phyloP scores from a whole-genome alignment of 2,329 filamentous ascomycete species.

The Xylaria sp. region DNA sequence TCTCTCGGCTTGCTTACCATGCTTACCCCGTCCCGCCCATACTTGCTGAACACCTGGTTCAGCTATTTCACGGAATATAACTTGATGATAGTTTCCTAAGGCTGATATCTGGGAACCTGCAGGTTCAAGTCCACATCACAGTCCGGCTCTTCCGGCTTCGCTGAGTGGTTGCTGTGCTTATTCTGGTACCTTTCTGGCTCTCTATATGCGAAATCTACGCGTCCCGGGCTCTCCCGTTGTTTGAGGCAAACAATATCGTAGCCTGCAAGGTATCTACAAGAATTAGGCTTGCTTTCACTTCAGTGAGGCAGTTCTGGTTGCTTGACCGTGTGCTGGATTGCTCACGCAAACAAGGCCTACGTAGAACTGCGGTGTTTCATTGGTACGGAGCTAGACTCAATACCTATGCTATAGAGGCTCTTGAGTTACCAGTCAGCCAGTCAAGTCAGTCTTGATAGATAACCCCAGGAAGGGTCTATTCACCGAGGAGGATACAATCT shows the following conservation, averaged over 20 bases:
- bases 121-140: not conserved
- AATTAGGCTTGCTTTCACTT: slow-evolving; percentile 7
- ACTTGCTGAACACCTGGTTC: not conserved
- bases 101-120: not conserved
- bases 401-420: slow-evolving; percentile 6
- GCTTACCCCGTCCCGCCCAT: not conserved
- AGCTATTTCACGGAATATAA: not conserved
- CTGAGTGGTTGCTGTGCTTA: not conserved
- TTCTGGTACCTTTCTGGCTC: not conserved
- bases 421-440: slow-evolving; percentile 3
- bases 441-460: slow-evolving; percentile 8
- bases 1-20: not conserved
- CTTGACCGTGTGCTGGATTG: slow-evolving; percentile 2
- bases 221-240: too few relatives aligned
- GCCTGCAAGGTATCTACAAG: too few relatives aligned
- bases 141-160: not conserved
- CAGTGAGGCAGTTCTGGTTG: slow-evolving; percentile 11
- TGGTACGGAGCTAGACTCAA: slow-evolving; percentile 14
- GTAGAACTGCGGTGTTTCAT: slow-evolving; percentile 8
- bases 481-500: slow-evolving; percentile 12
- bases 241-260: too few relatives aligned
- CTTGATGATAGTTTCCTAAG: not conserved
- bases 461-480: slow-evolving; percentile 9
- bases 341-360: slow-evolving; percentile 14
- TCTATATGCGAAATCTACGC: too few relatives aligned